phyloP scores from a whole-genome alignment of 345 rosid species.

The Carallia pectinifolia region DNA sequence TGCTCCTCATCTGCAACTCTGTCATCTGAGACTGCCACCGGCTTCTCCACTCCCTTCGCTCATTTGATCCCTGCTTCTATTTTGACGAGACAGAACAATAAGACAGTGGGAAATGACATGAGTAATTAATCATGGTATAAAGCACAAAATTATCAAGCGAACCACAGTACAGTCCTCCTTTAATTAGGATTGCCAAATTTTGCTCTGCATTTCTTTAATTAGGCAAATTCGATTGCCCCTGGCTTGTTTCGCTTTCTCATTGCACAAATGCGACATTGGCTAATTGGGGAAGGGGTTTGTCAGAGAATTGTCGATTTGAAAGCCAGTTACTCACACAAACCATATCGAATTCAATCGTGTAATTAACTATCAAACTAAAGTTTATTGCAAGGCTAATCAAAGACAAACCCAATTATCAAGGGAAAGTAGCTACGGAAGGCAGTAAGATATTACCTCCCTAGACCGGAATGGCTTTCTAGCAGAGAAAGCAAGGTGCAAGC shows the following conservation, averaged over 20 bases:
- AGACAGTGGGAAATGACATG: too few species aligned
- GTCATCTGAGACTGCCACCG: slow-evolving; percentile 28
- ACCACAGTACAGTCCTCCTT: neutral
- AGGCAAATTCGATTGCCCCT: too few species aligned
- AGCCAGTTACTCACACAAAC: too few species aligned
- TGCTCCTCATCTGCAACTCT: slow-evolving; percentile 21
- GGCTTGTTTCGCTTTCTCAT: too few species aligned
- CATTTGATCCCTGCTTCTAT: slow-evolving; percentile 13
- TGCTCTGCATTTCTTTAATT: neutral
- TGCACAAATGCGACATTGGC: too few species aligned
- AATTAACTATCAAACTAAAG: neutral
- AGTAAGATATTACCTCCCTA: neutral
- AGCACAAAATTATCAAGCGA: too few species aligned
- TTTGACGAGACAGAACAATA: too few species aligned
- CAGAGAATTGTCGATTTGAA: too few species aligned
- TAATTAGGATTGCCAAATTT: neutral
- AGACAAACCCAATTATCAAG: neutral
- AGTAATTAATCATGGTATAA: too few species aligned
- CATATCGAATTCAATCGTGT: too few species aligned
- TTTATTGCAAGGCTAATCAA: neutral
- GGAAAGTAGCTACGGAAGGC: neutral
- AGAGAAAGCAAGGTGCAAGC: slow-evolving; percentile 1
- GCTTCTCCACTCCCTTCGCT: slow-evolving; percentile 15
- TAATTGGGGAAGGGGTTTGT: too few species aligned
- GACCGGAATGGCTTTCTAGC: neutral